Evolutionary conservation across 106 monocot genomes (phyloP).

Genomic region (Ottelia alismoides): DNA sequence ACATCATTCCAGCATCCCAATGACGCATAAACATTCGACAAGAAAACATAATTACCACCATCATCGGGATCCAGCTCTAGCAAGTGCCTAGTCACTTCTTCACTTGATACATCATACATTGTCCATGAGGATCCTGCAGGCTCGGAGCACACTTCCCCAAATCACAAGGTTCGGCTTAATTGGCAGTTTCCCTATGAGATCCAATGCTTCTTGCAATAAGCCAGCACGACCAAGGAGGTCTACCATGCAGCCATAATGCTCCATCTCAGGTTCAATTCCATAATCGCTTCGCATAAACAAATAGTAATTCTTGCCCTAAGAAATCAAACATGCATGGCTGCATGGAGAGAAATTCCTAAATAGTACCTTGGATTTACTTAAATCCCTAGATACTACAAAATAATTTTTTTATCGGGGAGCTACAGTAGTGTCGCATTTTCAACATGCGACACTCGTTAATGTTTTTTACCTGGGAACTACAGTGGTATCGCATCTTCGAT

Average conservation of each 20-base stretch:
- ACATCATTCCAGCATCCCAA: slow-evolving; percentile 32
- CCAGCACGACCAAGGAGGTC: slow-evolving; percentile 38
- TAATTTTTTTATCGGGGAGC: no score
- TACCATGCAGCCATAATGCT: slow-evolving; percentile 59
- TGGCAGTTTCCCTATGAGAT: slow-evolving; percentile 28
- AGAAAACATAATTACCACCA: slow-evolving; percentile 39
- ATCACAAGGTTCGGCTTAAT: slow-evolving; percentile 25
- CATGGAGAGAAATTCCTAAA: no score
- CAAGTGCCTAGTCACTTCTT: slow-evolving; percentile 18
- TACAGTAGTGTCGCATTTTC: no score
- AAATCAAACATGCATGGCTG: slow-evolving; percentile 47
- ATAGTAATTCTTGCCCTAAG: slow-evolving; percentile 33
- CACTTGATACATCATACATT: slow-evolving; percentile 14
- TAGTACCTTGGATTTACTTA: no score
- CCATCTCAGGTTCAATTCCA: slow-evolving; percentile 30
- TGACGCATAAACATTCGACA: slow-evolving; percentile 36
- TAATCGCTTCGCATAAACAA: slow-evolving; percentile 25
- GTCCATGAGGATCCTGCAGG: slow-evolving; percentile 28
- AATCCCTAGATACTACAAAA: no score
- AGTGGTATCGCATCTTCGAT: no score
- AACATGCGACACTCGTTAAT: no score
- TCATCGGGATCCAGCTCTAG: slow-evolving; percentile 30
- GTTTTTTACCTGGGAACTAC: no score
- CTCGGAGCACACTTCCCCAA: slow-evolving; percentile 39
- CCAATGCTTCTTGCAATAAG: slow-evolving; percentile 24